phyloP scores from a whole-genome alignment of 2,329 filamentous ascomycete species.

The Colletotrichum sublineola region DNA sequence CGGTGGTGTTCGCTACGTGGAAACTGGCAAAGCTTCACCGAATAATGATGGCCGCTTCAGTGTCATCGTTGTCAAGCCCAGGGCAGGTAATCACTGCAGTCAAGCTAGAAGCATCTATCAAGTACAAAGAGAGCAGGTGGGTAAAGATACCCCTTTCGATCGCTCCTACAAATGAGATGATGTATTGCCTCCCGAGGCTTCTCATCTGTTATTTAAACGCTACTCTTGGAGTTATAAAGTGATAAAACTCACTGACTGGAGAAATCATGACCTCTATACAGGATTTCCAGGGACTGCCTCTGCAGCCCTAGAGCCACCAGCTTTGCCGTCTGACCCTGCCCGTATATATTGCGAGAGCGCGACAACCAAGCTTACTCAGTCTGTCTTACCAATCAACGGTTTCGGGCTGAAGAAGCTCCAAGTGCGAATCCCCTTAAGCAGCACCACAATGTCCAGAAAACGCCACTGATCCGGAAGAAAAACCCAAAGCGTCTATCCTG shows the following conservation, averaged over 20 bases:
- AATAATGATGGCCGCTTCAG: too few species aligned
- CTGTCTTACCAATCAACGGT: accelerated
- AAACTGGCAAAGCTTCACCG: too few species aligned
- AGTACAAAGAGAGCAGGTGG: too few species aligned
- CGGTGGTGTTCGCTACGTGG: too few species aligned
- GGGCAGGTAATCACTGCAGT: too few species aligned
- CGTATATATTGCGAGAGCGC: background rate
- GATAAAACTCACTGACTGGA: background rate
- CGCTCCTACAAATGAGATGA: too few species aligned
- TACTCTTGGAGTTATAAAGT: background rate
- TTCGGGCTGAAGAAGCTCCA: background rate
- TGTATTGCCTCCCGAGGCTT: background rate
- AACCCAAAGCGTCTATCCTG: background rate
- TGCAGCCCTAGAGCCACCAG: background rate
- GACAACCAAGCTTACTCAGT: background rate
- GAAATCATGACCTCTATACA: background rate
- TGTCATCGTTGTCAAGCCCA: too few species aligned
- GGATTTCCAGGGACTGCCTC: background rate
- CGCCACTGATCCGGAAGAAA: background rate
- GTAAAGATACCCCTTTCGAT: too few species aligned
- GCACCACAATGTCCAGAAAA: background rate
- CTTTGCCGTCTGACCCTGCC: background rate
- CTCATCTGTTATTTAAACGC: background rate
- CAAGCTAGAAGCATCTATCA: too few species aligned
- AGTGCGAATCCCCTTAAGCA: background rate